A percentile compares a stretch with the other conserved stretches of the same genome.
Conservation (phyloP, 2,329 filamentous ascomycete genomes). For the Chrysosphaeria jannelii region DNA sequence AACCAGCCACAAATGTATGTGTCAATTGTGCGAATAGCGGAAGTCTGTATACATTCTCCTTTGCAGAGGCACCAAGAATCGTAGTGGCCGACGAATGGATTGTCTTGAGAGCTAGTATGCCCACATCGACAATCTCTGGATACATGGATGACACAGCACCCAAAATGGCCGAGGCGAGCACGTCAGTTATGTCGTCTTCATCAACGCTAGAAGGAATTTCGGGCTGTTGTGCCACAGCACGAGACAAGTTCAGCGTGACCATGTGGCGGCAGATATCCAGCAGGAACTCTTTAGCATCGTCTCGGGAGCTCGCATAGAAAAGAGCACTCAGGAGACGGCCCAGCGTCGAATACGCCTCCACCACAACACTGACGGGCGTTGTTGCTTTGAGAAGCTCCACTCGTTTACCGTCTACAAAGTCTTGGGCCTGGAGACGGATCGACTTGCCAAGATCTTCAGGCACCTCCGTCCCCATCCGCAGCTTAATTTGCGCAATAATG, state of each 20-base stretch:
- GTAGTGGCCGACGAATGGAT: slow-evolving; percentile 47
- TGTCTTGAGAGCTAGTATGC: slow-evolving; percentile 45
- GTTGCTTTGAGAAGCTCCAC: slow-evolving; percentile 51
- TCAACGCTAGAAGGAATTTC: slow-evolving; percentile 74
- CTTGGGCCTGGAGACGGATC: slow-evolving; percentile 67
- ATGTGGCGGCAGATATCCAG: slow-evolving; percentile 70
- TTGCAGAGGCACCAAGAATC: slow-evolving; percentile 47
- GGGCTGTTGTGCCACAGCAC: slow-evolving; percentile 54
- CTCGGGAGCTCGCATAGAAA: slow-evolving; percentile 58
- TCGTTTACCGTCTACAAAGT: slow-evolving; percentile 40
- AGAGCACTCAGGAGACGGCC: slow-evolving; percentile 73
- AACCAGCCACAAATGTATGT: slow-evolving; percentile 71
- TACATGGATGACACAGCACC: slow-evolving; percentile 75
- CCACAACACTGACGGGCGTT: slow-evolving; percentile 63
- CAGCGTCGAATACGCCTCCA: slow-evolving; percentile 50
- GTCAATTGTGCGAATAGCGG: slow-evolving; percentile 65
- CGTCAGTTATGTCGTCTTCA: too few relatives aligned
- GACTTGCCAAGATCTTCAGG: slow-evolving; percentile 70
- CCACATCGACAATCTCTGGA: slow-evolving; percentile 48
- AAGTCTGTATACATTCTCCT: slow-evolving; percentile 40
- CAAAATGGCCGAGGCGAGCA: slow-evolving; percentile 68
- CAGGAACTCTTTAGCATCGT: slow-evolving; percentile 51
- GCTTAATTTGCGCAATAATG: slow-evolving; percentile 65
- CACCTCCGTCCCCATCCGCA: slow-evolving; percentile 67
- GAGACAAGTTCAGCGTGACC: slow-evolving; percentile 64